A percentile compares a stretch with the other conserved stretches of the same genome.
These are phyloP conservation scores for Xerophyta viscosa DNA, from an alignment of 106 monocot species.

Conservation along the genomic window DNA sequence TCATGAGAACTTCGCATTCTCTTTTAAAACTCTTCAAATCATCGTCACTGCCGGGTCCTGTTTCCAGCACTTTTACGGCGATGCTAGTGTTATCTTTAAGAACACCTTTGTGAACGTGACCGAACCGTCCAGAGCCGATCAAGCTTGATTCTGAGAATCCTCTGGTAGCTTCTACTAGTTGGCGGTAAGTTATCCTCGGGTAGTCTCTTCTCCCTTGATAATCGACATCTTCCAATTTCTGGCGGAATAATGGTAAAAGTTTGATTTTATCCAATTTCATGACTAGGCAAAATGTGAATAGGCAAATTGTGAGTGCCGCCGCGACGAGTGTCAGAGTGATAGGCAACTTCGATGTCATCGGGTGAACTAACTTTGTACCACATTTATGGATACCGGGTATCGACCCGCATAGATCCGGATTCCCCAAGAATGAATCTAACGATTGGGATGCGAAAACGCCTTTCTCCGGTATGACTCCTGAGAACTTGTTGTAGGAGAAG, in stretches of 20 bases:
- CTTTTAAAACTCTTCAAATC: slow-evolving; percentile 52
- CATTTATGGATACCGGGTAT: slow-evolving; percentile 27
- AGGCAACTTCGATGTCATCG: slow-evolving; percentile 1
- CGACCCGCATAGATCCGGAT: slow-evolving; percentile 39
- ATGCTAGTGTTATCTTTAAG: slow-evolving; percentile 34
- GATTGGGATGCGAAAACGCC: slow-evolving; percentile 38
- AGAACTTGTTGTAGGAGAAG: slow-evolving; percentile 73
- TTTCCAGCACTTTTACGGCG: slow-evolving; percentile 71
- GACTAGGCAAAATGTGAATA: slow-evolving; percentile 3
- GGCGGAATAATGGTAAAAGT: not conserved
- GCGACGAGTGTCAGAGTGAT: slow-evolving; percentile 14
- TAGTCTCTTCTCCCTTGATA: slow-evolving; percentile 18
- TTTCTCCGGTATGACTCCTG: slow-evolving; percentile 25
- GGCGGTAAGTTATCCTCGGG: slow-evolving; percentile 60
- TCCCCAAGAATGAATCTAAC: slow-evolving; percentile 34
- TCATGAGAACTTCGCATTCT: slow-evolving; percentile 72
- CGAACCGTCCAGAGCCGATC: slow-evolving; percentile 68
- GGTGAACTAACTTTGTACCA: slow-evolving; percentile 2
- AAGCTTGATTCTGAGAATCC: slow-evolving; percentile 54
- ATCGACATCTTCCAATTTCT: slow-evolving; percentile 3
- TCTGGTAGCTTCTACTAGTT: slow-evolving; percentile 58
- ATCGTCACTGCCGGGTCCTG: slow-evolving; percentile 6
- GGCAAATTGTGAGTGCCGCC: slow-evolving; percentile 4
- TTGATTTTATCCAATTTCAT: slow-evolving; percentile 5
- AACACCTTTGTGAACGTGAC: slow-evolving; percentile 63